A percentile compares a stretch with the other conserved stretches of the same genome.
Evolutionary conservation across 768 basidiomycete genomes (phyloP).

Genomic region (Pleurotus tuoliensis): DNA sequence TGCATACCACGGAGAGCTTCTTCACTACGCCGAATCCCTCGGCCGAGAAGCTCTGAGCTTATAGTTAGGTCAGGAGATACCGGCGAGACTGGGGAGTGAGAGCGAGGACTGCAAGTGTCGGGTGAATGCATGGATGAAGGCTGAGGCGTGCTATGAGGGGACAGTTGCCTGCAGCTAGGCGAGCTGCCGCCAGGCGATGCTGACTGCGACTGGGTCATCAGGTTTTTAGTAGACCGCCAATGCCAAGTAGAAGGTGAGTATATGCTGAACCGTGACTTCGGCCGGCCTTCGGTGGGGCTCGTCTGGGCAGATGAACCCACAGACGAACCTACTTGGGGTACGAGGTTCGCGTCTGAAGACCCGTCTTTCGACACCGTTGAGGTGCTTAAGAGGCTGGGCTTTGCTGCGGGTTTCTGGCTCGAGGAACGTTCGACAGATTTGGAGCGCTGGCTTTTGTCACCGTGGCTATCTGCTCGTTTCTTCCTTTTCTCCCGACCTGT

Average conservation of each 20-base stretch:
- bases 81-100: neutral
- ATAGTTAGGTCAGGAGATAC: slow-evolving; percentile 2
- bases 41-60: slow-evolving; percentile 9
- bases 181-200: neutral
- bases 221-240: slow-evolving; percentile 24
- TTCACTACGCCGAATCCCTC: slow-evolving; percentile 36
- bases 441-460: slow-evolving; percentile 13
- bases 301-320: slow-evolving; percentile 13
- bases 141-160: neutral
- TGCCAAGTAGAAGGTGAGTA: slow-evolving; percentile 24
- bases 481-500: slow-evolving; percentile 21
- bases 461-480: slow-evolving; percentile 14
- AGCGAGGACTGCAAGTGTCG: neutral
- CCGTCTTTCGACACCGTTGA: neutral
- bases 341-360: slow-evolving; percentile 1
- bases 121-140: neutral
- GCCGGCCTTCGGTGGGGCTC: slow-evolving; percentile 14
- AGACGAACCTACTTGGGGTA: slow-evolving; percentile 6
- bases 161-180: neutral
- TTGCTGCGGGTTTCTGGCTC: slow-evolving; percentile 10
- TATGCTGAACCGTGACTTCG: slow-evolving; percentile 25
- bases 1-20: slow-evolving; percentile 34
- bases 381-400: neutral
- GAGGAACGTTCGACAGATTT: slow-evolving; percentile 30
- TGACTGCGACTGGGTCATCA: neutral